Base-by-base conservation (phyloP, 768 basidiomycete species). In the Lactarius pseudohatsudake region DNA sequence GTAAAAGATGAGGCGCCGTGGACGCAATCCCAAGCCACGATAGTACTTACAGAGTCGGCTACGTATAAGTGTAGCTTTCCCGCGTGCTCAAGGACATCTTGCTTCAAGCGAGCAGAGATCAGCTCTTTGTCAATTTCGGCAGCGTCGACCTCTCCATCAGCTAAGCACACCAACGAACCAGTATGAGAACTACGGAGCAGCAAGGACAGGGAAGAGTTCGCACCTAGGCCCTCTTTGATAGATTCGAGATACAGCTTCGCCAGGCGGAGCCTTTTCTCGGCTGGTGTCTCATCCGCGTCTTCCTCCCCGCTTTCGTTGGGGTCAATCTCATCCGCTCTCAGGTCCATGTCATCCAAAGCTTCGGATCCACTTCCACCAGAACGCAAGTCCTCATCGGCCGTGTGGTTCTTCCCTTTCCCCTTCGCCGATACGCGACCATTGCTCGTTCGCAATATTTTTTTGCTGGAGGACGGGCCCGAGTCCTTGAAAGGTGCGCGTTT, bases 71-170 rank as follows among this genome's bases (percentile, higher is more conserved):
- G 91, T 9, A 94, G 80, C 76, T 91, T 95, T 58, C 94, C 95
- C 5, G 92, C 87, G 73, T 96, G 88, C 70, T 95, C 90, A 57
- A 94, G 76, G 6, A 96, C 94, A 78, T 98, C 96, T 75, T 94
- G 88, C 75, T 94, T 93, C 69, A 99, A 81, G 63, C 97, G 82
- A 22, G 94, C 84, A 54, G 91, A 91, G 68, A 99, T 92, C 68
- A 98, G 81, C 70, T 98, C 96, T 72, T 86, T 85, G 81, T 99
- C 97, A 32, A 98, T 88, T 71, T 98, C 96, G 1, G 92, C 95
- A 5, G 97, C 97, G 75, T 99, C 96, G 69, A 88, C 95, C 68
- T 94, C 94, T 40, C 91, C 92, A 30, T 95, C 95, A 65, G 88
- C 93, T 86, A 67, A 28, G 59, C 32, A 59, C 22, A 13, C 60